Evolutionary conservation across 306 rosid genomes (phyloP), one percentile per base, ranked within the genome.

Genomic region (Ormosia semicastrata): DNA sequence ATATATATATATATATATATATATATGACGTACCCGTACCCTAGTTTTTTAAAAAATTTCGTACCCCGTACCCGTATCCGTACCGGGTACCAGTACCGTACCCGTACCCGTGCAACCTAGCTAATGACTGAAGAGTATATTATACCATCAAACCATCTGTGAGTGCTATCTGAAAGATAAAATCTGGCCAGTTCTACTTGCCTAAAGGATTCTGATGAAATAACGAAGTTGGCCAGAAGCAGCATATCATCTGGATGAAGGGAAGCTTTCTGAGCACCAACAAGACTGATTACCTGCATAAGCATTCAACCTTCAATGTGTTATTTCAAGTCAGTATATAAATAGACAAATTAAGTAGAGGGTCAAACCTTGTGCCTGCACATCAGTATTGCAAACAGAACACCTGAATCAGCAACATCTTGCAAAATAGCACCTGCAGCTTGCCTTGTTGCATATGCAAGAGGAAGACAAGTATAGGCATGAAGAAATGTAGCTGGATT

Each of bases 181-280:
- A 74, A 18, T 32, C 32, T 32, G 36, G 71, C 39, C 80, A 76
- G 67, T 40, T 80, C 64, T 75, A 86, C 97, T 88, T 89, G 86
- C 99, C 97, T 95, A 84, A 93, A 95, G 71, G 99, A 95, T 87
- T 95, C 99, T 74, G 99, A 92, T 47, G 98, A 92, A 91, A 92
- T 89, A 68, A 95, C 94, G 88, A 95, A 95, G 82, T 93, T 95
- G 78, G 99, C 88, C 80, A 95, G 91, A 66, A 95, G 88, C 78
- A 95, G 85, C 90, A 95, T 88, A 79, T 95, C 99, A 89, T 95
- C 98, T 2, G 99, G 98, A 88, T 95, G 97, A 65, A 95, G 99
- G 87, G 99, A 89, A 79, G 97, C 97, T 83, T 95, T 95, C 85
- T 95, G 99, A 74, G 99, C 98, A 78, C 99, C 99, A 40, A 93